Conservation (phyloP, 1,284 basidiomycete genomes). For the Paramarasmius palmivorus region DNA sequence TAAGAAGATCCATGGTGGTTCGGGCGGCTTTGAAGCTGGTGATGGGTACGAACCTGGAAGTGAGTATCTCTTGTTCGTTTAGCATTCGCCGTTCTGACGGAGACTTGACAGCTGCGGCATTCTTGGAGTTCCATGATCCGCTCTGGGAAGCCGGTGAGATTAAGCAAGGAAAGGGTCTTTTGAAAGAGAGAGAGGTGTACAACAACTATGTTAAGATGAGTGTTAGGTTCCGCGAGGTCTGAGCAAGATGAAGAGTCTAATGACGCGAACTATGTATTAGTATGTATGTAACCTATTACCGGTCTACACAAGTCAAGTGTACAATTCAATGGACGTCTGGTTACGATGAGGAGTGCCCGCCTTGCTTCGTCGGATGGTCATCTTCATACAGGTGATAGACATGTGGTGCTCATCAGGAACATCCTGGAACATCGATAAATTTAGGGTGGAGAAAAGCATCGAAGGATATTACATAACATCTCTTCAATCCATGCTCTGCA, state of each 20-base stretch:
- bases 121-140: constrained; percentile 75
- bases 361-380: no score
- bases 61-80: constrained; percentile 30
- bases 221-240: constrained; percentile 28
- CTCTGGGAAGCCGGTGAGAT: constrained; percentile 47
- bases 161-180: constrained; percentile 49
- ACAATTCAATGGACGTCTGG: no score
- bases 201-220: constrained; percentile 58
- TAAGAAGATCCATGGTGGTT: constrained; percentile 76
- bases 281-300: no score
- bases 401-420: no score
- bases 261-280: neutral
- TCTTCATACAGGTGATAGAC: no score
- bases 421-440: no score
- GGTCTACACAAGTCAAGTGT: no score
- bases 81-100: constrained; percentile 1
- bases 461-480: no score
- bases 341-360: no score
- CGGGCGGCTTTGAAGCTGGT: constrained; percentile 53
- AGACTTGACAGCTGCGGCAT: constrained; percentile 73
- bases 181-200: constrained; percentile 61
- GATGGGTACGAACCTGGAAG: constrained; percentile 62
- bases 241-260: neutral
- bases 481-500: no score
- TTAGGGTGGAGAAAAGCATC: no score